Evolutionary conservation across 2,329 filamentous ascomycete genomes (phyloP), one percentile per base, ranked within the genome.

Genomic region (Albifimbria verrucaria): DNA sequence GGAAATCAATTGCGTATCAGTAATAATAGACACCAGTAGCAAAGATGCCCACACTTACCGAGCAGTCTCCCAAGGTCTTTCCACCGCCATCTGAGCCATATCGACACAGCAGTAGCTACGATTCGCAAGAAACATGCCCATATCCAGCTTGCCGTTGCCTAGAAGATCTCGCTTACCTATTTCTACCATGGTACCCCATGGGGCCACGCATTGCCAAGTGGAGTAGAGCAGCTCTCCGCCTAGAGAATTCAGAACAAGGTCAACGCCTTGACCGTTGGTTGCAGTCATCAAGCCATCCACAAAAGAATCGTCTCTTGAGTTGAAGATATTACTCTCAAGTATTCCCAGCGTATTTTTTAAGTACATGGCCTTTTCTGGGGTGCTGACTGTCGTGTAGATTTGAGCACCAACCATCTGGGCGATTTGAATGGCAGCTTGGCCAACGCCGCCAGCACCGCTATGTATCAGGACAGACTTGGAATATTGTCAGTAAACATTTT

Each of bases 361-460:
- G n/a, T 26, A 48, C 24, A 26, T 12, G 15, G 10, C 18, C 45
- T 48, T 32, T 18, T 48, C 67, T 3, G 66, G 56, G 12, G 57
- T 66, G n/a, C 68, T 62, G 6, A 72, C 71, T 0, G 73, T 76
- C 2, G 57, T 60, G 50, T 65, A 74, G 12, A 77, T 63, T 21
- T 71, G 62, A 1, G 70, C 68, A 3, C 65, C 69, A 0, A 63
- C 50, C 56, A 63, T 61, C 20, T 60, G 57, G 2, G 60, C 61
- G 23, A 72, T 50, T 41, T 66, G 60, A 6, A 72, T 58, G 7
- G 69, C 67, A 2, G 66, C 65, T 18, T 66, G 55, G 1, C 72
- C 71, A 5, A 71, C 62, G 18, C 66, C 68, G 17, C 68, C 70
- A 12, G 57, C 60, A 10, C 62, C 70, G 2, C 60, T 57, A 52